Base-by-base conservation (phyloP, 495 filamentous ascomycete genomes). In the Clohesyomyces aquaticus region DNA sequence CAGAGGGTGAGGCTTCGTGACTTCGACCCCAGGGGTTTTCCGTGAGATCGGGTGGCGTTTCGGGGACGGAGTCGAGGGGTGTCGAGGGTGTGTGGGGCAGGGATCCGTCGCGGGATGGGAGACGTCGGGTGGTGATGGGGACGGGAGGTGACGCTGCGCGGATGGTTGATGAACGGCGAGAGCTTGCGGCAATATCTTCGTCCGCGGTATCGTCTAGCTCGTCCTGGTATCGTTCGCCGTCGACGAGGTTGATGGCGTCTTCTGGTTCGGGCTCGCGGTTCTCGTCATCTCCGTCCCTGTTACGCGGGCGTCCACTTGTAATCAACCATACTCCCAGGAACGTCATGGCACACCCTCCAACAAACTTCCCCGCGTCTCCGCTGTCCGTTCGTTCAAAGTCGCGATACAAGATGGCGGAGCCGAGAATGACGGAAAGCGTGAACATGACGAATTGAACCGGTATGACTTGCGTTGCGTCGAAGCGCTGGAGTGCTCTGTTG, bases 391-490 rank as follows among this genome's bases (percentile, higher is more conserved):
- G 87, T 71, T 96, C 87, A 70, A 98, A 98, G 74, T 98, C 94
- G 4, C 91, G 85, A 72, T 97, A 98, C 11, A 98, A 76, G 25
- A 98, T 80, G 0, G 94, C 92, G 73, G 90, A 95, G 47, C 94
- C 94, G 53, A 96, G 83, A 69, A 98, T 98, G 54, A 98, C 94
- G 1, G 87, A 96, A 4, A 98, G 79, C 0, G 94, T 98, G 74
- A 98, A 98, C 41, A 96, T 81, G 25, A 98, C 94, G 67, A 98
- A 98, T 71, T 98, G 94, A 12, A 91, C 91, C 1, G 94, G 94
- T 55, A 98, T 97, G 63, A 98, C 94, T 69, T 96, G 91, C 0
- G 94, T 98, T 0, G 93, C 93, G 74, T 96, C 91, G 77, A 98
- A 98, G 55, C 90, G 87, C 72, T 95, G 91, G 19, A 98, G 79